Conservation (phyloP, 306 rosid species). For the Medicago ruthenica region DNA sequence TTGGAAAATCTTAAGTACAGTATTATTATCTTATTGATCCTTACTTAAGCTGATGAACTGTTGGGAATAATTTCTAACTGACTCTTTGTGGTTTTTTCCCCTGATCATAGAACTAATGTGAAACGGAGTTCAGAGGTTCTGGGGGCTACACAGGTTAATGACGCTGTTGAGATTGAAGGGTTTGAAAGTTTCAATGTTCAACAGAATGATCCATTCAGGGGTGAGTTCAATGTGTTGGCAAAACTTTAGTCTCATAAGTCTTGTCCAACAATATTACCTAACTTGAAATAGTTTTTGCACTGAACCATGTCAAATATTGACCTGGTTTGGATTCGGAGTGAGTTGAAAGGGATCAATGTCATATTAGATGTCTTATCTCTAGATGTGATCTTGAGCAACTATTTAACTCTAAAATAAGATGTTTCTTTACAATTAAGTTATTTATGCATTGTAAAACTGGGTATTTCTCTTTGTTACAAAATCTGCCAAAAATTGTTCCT, state of each 20-base stretch:
- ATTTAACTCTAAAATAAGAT: constrained; percentile 20
- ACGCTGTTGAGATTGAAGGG: constrained; percentile 41
- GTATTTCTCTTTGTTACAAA: constrained; percentile 17
- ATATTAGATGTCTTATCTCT: constrained; percentile 29
- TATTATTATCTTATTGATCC: constrained; percentile 32
- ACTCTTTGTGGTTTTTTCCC: constrained; percentile 33
- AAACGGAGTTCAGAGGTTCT: constrained; percentile 49
- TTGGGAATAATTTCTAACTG: constrained; percentile 40
- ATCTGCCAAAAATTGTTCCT: constrained; percentile 23
- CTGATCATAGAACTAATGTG: constrained; percentile 49
- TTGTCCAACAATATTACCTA: constrained; percentile 26
- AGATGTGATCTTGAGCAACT: constrained; percentile 22
- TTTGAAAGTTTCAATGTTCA: constrained; percentile 47
- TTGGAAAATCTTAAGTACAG: constrained; percentile 55
- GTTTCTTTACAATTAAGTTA: constrained; percentile 27
- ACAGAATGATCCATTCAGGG: constrained; percentile 52
- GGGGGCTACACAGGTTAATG: constrained; percentile 47
- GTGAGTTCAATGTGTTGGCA: constrained; percentile 49
- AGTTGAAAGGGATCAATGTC: constrained; percentile 12
- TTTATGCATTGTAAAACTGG: constrained; percentile 20
- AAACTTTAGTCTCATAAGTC: constrained; percentile 33
- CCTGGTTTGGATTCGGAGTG: constrained; percentile 28
- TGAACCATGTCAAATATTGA: constrained; percentile 37
- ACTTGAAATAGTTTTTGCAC: constrained; percentile 29
- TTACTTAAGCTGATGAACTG: constrained; percentile 40